These are phyloP conservation scores for Salvia sclarea DNA, from an alignment of 305 asterid genomes.

Conservation along the genomic window DNA sequence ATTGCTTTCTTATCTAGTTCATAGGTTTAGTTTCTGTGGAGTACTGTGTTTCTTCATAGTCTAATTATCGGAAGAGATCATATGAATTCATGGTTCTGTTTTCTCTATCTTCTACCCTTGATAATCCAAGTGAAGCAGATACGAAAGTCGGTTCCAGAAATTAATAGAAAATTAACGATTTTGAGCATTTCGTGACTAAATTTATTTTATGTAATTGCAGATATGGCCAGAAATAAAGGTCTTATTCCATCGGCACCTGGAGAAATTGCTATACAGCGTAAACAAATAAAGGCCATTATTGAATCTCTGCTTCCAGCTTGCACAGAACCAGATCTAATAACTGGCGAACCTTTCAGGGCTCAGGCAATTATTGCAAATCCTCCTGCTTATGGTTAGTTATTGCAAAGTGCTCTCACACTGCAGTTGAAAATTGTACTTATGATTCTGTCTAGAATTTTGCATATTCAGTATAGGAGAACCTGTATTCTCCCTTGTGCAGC, in stretches of 20 bases:
- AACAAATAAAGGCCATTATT: conserved; percentile 86
- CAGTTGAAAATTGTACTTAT: background rate
- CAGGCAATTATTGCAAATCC: conserved; percentile 99
- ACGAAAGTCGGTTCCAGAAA: background rate
- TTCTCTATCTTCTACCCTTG: conserved; percentile 12
- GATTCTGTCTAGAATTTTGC: conserved; percentile 11
- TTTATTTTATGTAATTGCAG: conserved; percentile 44
- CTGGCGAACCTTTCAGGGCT: conserved; percentile 85
- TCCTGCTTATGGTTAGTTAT: conserved; percentile 93
- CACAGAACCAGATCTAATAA: conserved; percentile 77
- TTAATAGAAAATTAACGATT: conserved; percentile 14
- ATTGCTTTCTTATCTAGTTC: conserved; percentile 15
- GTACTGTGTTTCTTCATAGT: conserved; percentile 1
- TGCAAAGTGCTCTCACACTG: background rate
- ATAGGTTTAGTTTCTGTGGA: conserved; percentile 4
- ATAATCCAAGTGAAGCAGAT: conserved; percentile 10
- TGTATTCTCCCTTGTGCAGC: background rate
- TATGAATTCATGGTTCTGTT: conserved; percentile 7
- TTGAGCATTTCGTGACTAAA: conserved; percentile 27
- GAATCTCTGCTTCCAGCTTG: conserved; percentile 98
- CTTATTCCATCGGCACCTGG: conserved; percentile 89
- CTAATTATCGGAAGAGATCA: conserved; percentile 7
- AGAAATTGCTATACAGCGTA: conserved; percentile 77
- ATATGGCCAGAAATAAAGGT: conserved; percentile 98
- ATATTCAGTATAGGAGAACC: background rate